Evolutionary conservation across 305 asterid species (phyloP).

Genomic region (Ruellia speciosa): DNA sequence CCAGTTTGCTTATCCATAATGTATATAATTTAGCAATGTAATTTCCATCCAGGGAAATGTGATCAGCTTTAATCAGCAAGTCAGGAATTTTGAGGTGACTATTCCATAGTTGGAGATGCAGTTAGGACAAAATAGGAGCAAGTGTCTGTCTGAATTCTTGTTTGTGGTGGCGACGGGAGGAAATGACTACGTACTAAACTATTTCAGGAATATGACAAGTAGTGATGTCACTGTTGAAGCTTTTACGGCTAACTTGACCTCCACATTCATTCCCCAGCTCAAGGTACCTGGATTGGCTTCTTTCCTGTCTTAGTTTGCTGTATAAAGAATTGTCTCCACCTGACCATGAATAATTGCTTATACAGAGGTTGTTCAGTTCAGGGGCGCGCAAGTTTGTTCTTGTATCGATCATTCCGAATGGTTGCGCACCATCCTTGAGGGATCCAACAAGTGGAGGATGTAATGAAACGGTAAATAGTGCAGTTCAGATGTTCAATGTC

Average conservation of each 20-base stretch:
- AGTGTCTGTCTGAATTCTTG: conserved; percentile 27
- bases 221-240: conserved; percentile 36
- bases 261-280: conserved; percentile 41
- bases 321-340: background rate
- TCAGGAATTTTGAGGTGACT: conserved; percentile 47
- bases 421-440: conserved; percentile 58
- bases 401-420: conserved; percentile 53
- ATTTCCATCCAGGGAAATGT: conserved; percentile 43
- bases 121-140: conserved; percentile 19
- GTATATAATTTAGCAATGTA: no score
- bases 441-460: conserved; percentile 31
- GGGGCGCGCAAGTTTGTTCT: conserved; percentile 74
- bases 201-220: conserved; percentile 32
- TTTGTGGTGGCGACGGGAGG: conserved; percentile 73
- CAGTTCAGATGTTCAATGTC: conserved; percentile 43
- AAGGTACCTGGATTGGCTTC: conserved; percentile 27
- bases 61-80: conserved; percentile 46
- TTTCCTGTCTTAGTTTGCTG: background rate
- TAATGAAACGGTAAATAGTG: conserved; percentile 36
- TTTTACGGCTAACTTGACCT: conserved; percentile 45
- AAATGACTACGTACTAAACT: conserved; percentile 62
- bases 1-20: background rate
- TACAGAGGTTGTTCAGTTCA: conserved; percentile 49
- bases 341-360: background rate
- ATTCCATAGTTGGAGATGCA: conserved; percentile 46